A percentile compares a stretch with the other conserved stretches of the same genome.
Evolutionary conservation across 257 asterid genomes (phyloP).

Genomic region (Solanum habrochaites): DNA sequence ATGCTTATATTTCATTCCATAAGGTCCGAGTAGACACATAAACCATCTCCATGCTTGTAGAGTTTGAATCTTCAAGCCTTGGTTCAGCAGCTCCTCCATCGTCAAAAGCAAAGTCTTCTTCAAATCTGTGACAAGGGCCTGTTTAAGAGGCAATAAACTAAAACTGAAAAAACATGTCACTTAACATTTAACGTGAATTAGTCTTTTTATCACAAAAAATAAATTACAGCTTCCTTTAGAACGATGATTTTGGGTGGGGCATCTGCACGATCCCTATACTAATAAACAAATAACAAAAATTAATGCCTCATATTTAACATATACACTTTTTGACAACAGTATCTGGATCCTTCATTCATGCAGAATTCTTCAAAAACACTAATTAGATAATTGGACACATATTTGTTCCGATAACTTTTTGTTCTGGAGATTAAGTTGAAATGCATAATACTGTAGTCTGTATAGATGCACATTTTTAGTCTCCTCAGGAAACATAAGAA

Average conservation of each 20-base stretch:
- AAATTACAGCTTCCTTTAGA: neutral
- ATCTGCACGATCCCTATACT: neutral
- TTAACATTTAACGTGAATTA: neutral
- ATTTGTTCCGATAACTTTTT: neutral
- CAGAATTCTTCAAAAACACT: neutral
- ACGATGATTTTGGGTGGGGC: neutral
- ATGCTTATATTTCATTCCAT: constrained; percentile 38
- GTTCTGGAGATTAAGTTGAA: neutral
- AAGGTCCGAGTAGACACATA: constrained; percentile 59
- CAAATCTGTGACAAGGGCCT: constrained; percentile 56
- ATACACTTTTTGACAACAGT: neutral
- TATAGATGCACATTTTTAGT: neutral
- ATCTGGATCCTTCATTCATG: neutral
- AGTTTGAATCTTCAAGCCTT: constrained; percentile 62
- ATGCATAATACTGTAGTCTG: neutral
- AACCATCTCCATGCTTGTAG: constrained; percentile 85
- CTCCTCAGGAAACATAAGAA: neutral
- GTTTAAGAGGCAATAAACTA: constrained; percentile 10
- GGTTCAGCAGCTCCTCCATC: constrained; percentile 42
- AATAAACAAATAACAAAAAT: neutral
- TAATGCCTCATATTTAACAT: neutral
- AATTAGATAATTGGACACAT: neutral
- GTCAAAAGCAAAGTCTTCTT: constrained; percentile 46
- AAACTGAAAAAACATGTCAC: neutral
- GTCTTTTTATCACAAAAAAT: neutral